Conservation (phyloP, 805 yeast species). For the Yamadazyma endophytica region DNA sequence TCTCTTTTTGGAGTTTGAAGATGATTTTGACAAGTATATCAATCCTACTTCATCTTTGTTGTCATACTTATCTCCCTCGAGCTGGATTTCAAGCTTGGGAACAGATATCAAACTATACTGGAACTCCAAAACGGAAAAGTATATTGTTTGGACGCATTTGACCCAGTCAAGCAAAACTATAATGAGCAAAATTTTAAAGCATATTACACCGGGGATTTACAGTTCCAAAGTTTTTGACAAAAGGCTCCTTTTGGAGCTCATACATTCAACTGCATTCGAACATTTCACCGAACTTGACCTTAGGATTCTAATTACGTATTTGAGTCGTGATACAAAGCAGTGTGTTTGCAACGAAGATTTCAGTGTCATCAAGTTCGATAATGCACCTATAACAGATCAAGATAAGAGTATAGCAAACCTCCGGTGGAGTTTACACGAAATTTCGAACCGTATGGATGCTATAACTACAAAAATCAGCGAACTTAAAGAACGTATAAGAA, state of each 20-base stretch:
- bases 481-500: conserved; percentile 14
- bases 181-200: conserved; percentile 2
- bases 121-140: conserved; percentile 3
- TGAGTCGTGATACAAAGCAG: conserved; percentile 21
- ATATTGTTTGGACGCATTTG: conserved; percentile 7
- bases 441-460: conserved; percentile 15
- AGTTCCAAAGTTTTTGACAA: conserved; percentile 8
- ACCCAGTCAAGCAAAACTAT: conserved; percentile 3
- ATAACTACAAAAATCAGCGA: conserved; percentile 10
- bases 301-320: conserved; percentile 21
- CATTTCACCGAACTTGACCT: conserved; percentile 17
- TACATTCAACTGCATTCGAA: conserved; percentile 1
- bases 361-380: conserved; percentile 18
- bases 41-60: conserved; percentile 4
- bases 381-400: conserved; percentile 16
- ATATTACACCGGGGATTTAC: conserved; percentile 5
- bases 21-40: conserved; percentile 6
- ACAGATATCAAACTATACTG: neutral
- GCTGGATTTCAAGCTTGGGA: conserved; percentile 4
- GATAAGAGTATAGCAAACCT: conserved; percentile 29
- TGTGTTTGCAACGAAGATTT: conserved; percentile 10
- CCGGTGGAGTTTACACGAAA: conserved; percentile 16
- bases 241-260: conserved; percentile 3
- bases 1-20: conserved; percentile 4
- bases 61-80: conserved; percentile 6